Evolutionary conservation across 2,329 filamentous ascomycete genomes (phyloP), one percentile per base, ranked within the genome.

Genomic region (Fusarium sp.): DNA sequence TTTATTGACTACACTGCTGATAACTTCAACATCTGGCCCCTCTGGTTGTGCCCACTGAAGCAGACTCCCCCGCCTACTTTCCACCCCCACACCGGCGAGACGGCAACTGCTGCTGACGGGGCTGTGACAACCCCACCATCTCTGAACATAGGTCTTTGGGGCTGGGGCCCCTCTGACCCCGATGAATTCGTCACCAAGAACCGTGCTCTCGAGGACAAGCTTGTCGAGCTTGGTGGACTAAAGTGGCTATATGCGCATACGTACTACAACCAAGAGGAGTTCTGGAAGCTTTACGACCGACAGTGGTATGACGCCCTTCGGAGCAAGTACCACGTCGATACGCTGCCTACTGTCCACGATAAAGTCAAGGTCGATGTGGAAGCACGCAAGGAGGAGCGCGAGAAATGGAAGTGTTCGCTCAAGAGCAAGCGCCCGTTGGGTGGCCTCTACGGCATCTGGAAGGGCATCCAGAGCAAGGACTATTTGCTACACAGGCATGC

Each of bases 171-270:
- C 2, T 72, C 78, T 3, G 72, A 83, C 44, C 76, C 77, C 32
- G 73, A 76, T 1, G 80, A 81, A n/a, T 93, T 93, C 69, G 80
- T 93, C 2, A 72, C 76, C 35, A 84, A 85, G 66, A 96, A 96
- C 75, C 84, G 88, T 29, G 81, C 81, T 38, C 80, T 96, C 17
- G 92, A 96, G 77, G 76, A 79, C 17, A 89, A 89, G 70, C 83
- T 93, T 4, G 79, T 79, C 43, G 81, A 86, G 63, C 82, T 95
- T 1, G 87, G 88, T 42, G 92, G 92, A 3, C 85, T 90, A 79
- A 96, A 96, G 78, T 95, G 91, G 89, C 79, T 96, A 11, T 96
- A 96, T 74, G 91, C 92, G 3, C 90, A 94, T 70, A 89, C 91
- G 0, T 96, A 93, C 77, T 95, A 95, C 73, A 82, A 84, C n/a